These are phyloP conservation scores for Acacia confusa DNA, from an alignment of 306 rosid species.

Conservation along the genomic window DNA sequence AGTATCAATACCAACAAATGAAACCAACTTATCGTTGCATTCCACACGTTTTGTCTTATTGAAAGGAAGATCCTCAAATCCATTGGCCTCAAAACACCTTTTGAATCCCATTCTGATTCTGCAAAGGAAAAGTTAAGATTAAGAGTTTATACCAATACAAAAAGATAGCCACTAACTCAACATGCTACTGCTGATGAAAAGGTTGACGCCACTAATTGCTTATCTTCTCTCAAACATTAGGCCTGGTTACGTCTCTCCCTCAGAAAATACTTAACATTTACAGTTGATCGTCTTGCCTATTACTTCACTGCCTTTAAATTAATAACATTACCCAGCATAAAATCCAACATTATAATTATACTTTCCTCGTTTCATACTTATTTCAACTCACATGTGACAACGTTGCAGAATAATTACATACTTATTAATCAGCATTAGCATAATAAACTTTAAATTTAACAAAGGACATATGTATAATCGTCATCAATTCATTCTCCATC, in stretches of 20 bases:
- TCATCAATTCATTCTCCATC: background rate
- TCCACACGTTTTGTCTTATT: slow-evolving; percentile 49
- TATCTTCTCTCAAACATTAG: background rate
- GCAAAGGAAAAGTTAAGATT: slow-evolving; percentile 8
- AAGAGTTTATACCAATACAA: background rate
- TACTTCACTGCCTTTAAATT: background rate
- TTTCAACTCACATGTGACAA: background rate
- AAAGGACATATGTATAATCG: background rate
- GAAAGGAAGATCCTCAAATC: slow-evolving; percentile 45
- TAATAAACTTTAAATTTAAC: background rate
- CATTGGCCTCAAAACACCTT: slow-evolving; percentile 48
- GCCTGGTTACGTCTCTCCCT: background rate
- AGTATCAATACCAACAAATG: slow-evolving; percentile 35
- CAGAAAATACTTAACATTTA: background rate
- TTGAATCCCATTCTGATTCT: slow-evolving; percentile 58
- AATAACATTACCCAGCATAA: background rate
- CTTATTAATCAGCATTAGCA: background rate
- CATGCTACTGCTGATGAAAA: background rate
- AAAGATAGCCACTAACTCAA: background rate
- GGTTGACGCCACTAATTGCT: background rate
- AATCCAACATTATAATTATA: background rate
- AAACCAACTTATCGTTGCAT: slow-evolving; percentile 20
- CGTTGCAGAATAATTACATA: too few species aligned
- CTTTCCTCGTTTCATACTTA: background rate
- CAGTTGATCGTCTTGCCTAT: background rate